Evolutionary conservation across 2,329 filamentous ascomycete species (phyloP).

Genomic region (Chaetomiaceae sp.): DNA sequence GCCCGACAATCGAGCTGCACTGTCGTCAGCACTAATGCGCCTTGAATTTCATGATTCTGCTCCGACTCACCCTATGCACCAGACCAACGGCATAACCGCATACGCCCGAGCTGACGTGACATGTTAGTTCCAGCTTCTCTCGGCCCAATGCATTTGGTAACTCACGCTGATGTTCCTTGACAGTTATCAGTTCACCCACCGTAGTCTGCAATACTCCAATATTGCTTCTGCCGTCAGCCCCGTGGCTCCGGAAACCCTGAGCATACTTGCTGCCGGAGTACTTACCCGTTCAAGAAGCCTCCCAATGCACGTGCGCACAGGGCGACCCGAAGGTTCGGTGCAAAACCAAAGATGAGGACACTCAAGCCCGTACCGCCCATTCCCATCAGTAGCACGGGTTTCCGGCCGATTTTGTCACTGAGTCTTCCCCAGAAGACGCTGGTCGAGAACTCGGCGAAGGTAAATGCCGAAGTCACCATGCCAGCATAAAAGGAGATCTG

Average conservation of each 20-base stretch:
- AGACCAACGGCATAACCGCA: conserved; percentile 96
- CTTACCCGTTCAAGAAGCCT: conserved; percentile 86
- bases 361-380: conserved; percentile 86
- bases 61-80: conserved; percentile 77
- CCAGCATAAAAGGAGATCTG: conserved; percentile 90
- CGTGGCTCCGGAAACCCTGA: not conserved
- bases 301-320: conserved; percentile 84
- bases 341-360: conserved; percentile 89
- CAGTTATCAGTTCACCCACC: conserved; percentile 86
- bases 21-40: conserved; percentile 15
- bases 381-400: conserved; percentile 87
- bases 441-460: conserved; percentile 89
- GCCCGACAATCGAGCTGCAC: conserved; percentile 79
- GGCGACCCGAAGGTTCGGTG: conserved; percentile 74
- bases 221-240: conserved; percentile 53
- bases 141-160: conserved; percentile 24
- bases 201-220: conserved; percentile 95
- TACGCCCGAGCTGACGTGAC: conserved; percentile 74
- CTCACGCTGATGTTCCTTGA: conserved; percentile 87
- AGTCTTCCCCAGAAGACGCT: conserved; percentile 90
- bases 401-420: conserved; percentile 87
- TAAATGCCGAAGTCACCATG: conserved; percentile 94
- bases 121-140: conserved; percentile 8
- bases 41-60: not conserved
- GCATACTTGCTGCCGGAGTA: conserved; percentile 20